A percentile compares a stretch with the other conserved stretches of the same genome.
These are phyloP conservation scores for Solanum acaule DNA, from an alignment of 257 asterid species.

Conservation along the genomic window DNA sequence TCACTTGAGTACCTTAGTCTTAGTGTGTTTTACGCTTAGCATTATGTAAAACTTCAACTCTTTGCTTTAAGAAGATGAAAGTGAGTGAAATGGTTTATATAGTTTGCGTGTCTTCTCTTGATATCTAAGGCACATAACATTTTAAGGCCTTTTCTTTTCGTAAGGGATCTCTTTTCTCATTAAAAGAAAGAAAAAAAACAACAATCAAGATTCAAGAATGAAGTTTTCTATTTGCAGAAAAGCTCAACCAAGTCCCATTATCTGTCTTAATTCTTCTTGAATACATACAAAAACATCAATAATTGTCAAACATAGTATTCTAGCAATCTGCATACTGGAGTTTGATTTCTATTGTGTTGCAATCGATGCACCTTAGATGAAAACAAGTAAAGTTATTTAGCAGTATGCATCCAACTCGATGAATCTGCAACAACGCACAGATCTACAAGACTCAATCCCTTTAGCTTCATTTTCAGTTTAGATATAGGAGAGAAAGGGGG, in stretches of 20 bases:
- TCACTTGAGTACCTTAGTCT: neutral
- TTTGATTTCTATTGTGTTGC: neutral
- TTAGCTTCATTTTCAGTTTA: neutral
- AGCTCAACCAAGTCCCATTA: neutral
- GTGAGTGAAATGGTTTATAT: neutral
- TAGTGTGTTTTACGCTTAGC: neutral
- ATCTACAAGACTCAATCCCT: neutral
- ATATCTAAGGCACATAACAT: neutral
- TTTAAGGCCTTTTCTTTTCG: neutral
- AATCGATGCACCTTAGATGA: neutral
- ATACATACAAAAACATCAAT: neutral
- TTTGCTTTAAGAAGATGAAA: neutral
- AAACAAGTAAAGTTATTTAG: neutral
- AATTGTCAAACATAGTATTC: neutral
- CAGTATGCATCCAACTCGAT: neutral
- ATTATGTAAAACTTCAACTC: neutral
- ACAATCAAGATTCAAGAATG: neutral
- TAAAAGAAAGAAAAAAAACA: neutral
- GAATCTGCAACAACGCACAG: neutral
- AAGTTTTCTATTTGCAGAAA: neutral
- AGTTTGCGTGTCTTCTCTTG: neutral
- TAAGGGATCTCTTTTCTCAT: neutral
- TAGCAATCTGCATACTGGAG: neutral
- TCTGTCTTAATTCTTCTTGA: neutral
- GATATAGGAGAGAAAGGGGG: neutral